Percentiles rank a stretch among this genome's conserved stretches.
Conservation (phyloP, 495 filamentous ascomycete species). For the Aspergillus panamensis region DNA sequence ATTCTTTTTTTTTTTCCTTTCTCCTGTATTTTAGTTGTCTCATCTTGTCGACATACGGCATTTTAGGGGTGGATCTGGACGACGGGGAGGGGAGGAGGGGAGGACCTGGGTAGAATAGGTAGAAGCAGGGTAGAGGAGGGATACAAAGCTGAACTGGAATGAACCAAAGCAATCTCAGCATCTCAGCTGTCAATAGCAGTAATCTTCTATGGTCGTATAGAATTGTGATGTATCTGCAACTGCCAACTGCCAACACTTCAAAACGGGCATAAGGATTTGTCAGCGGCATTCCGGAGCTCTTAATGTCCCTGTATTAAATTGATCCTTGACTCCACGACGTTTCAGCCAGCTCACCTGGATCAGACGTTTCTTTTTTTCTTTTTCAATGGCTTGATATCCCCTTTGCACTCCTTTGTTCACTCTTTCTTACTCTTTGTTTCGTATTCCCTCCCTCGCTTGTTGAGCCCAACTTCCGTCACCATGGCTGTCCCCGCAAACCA, state of each 20-base stretch:
- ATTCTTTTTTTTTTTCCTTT: conserved; percentile 32
- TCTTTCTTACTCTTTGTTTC: conserved; percentile 14
- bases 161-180: neutral
- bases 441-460: conserved; percentile 10
- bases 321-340: neutral
- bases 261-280: too few species aligned
- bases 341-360: neutral
- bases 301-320: too few species aligned
- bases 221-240: too few species aligned
- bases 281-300: too few species aligned
- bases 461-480: conserved; percentile 18
- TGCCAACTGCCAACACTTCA: too few species aligned
- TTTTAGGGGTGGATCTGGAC: conserved; percentile 17
- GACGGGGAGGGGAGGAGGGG: conserved; percentile 7
- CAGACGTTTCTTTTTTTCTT: neutral
- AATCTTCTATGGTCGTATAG: too few species aligned
- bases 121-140: conserved; percentile 2
- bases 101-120: conserved; percentile 1
- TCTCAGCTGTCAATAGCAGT: neutral
- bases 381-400: neutral
- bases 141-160: neutral
- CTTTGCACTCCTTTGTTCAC: neutral
- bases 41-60: conserved; percentile 21
- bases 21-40: conserved; percentile 29
- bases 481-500: conserved; percentile 42